Conservation (phyloP, 371 early-diverging fungal genomes). For the Mortierella sp. region DNA sequence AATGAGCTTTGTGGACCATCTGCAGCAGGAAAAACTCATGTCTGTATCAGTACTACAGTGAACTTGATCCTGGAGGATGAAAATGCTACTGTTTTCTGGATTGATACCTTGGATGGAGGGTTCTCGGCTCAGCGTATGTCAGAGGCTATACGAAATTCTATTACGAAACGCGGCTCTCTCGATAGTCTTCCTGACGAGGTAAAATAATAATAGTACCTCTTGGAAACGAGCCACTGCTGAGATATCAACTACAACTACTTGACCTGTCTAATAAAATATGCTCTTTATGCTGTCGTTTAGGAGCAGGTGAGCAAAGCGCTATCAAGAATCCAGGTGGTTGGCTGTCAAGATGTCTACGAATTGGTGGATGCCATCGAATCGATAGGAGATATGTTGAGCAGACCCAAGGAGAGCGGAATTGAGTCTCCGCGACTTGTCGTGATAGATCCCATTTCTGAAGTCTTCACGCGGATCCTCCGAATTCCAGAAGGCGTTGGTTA, state of each 20-base stretch:
- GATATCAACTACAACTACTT: too few species aligned
- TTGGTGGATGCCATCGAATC: slow-evolving; percentile 15
- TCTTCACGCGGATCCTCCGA: slow-evolving; percentile 23
- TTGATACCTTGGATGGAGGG: slow-evolving; percentile 31
- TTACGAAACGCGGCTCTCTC: background rate
- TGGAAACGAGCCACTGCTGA: background rate
- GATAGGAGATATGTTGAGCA: slow-evolving; percentile 1
- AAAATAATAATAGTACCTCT: background rate
- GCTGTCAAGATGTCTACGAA: slow-evolving; percentile 33
- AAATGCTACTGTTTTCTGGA: slow-evolving; percentile 31
- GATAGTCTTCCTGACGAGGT: background rate
- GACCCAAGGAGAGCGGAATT: background rate
- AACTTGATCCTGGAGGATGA: slow-evolving; percentile 16
- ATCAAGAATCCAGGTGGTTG: slow-evolving; percentile 30
- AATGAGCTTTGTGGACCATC: slow-evolving; percentile 37
- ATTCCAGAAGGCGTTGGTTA: slow-evolving; percentile 25
- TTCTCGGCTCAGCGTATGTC: slow-evolving; percentile 31
- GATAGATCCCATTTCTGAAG: slow-evolving; percentile 22
- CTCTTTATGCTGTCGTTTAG: slow-evolving; percentile 4
- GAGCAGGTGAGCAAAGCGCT: slow-evolving; percentile 9
- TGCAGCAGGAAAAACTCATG: slow-evolving; percentile 26
- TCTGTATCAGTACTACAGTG: slow-evolving; percentile 29
- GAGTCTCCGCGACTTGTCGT: slow-evolving; percentile 15
- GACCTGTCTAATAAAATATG: too few species aligned
- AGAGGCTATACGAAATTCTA: background rate